Evolutionary conservation across 805 yeast genomes (phyloP).

Genomic region (Yamadazyma insecticola): DNA sequence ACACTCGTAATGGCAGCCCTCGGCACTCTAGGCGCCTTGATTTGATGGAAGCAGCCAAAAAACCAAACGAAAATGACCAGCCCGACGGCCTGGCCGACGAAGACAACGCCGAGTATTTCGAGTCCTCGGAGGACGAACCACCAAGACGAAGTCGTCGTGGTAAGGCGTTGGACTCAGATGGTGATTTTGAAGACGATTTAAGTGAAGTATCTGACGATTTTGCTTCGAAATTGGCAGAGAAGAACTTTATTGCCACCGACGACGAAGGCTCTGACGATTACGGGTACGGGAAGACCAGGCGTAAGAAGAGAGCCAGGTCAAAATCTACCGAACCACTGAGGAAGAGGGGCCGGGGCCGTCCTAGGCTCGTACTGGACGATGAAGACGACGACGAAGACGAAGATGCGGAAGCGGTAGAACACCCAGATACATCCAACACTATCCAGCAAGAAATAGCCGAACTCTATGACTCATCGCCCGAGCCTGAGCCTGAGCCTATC

Average conservation of each 20-base stretch:
- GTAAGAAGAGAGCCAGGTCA: slow-evolving; percentile 18
- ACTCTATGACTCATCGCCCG: slow-evolving; percentile 56
- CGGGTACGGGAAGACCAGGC: slow-evolving; percentile 15
- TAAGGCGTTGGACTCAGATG: slow-evolving; percentile 15
- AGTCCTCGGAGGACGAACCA: neutral
- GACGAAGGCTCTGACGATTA: slow-evolving; percentile 21
- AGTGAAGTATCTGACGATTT: slow-evolving; percentile 19
- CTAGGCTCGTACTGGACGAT: slow-evolving; percentile 5
- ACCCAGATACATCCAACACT: no score
- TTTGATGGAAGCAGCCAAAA: slow-evolving; percentile 12
- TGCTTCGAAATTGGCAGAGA: slow-evolving; percentile 26
- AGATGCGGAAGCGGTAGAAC: no score
- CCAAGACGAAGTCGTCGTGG: no score
- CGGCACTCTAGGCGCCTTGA: no score
- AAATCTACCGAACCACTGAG: slow-evolving; percentile 16
- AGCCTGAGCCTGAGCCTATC: slow-evolving; percentile 37
- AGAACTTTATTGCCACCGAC: slow-evolving; percentile 34
- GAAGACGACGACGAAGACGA: slow-evolving; percentile 19
- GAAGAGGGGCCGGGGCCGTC: slow-evolving; percentile 11
- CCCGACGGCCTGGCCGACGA: slow-evolving; percentile 13
- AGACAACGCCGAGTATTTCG: slow-evolving; percentile 4
- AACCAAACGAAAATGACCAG: slow-evolving; percentile 17
- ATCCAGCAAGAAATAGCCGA: slow-evolving; percentile 66
- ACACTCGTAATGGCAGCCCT: no score
- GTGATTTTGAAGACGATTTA: slow-evolving; percentile 16